Conservation (phyloP, 2,329 filamentous ascomycete species). For the Ambrosiella cleistominuta region DNA sequence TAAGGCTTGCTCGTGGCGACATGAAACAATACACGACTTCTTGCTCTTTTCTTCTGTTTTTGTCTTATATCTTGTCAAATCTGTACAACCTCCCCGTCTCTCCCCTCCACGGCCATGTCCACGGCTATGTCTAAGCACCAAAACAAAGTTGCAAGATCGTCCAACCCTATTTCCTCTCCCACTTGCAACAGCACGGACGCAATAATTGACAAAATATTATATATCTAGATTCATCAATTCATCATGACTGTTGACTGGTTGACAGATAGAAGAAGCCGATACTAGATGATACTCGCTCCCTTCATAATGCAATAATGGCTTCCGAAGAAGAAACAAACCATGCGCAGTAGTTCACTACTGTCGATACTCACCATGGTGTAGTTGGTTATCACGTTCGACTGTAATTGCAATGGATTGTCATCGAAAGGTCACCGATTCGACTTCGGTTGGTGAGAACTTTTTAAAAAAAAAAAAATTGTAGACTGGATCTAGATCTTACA, state of each 20-base stretch:
- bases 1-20: too few species aligned
- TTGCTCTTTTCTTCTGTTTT: too few species aligned
- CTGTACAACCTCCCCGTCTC: too few species aligned
- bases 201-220: neutral
- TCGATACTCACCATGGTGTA: constrained; percentile 12
- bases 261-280: too few species aligned
- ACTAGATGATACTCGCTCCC: neutral
- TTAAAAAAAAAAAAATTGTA: too few species aligned
- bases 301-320: neutral
- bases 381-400: constrained; percentile 12
- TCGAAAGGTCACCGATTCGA: constrained; percentile 10
- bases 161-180: neutral
- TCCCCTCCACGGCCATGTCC: too few species aligned
- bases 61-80: too few species aligned
- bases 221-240: neutral
- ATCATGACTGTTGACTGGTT: neutral
- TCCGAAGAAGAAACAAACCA: neutral
- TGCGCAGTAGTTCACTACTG: constrained; percentile 8
- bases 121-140: too few species aligned
- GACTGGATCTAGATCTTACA: too few species aligned
- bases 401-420: constrained; percentile 6
- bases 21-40: too few species aligned
- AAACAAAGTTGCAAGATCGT: neutral
- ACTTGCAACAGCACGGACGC: neutral
- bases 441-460: constrained; percentile 10